Evolutionary conservation across 805 yeast species (phyloP), one percentile per base, ranked within the genome.

Genomic region (Myxozyma sirexii): DNA sequence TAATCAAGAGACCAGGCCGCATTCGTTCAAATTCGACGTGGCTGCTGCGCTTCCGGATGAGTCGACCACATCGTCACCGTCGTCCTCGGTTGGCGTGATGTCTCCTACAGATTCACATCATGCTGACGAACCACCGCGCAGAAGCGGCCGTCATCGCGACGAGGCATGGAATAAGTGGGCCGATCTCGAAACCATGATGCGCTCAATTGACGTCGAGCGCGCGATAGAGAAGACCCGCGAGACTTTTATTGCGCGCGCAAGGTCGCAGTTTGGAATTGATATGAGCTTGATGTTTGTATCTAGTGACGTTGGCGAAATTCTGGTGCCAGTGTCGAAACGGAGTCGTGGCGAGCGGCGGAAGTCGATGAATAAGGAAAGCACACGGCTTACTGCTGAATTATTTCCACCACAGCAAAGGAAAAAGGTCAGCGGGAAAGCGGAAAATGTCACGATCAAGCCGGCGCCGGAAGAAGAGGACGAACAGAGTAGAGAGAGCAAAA

Each of bases 111-210:
- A 10, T 23, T 41, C 39, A 6, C 26, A 35, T 17, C 39, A 35
- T 4, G 39, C 27, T 1, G 53, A 48, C 19, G 43, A 48, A 12
- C 26, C 5, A 2, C 29, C 31, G 3, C 15, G 23, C 1, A 23
- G 12, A 8, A 37, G 10, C 33, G 33, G 10, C 10, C 33, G 41
- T 10, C 23, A 31, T 17, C 41, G 33, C 5, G 48, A 31, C 27
- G 35, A 21, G 38, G 50, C 53, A 15, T 60, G 60, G 60, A 52
- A 53, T 27, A 55, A 55, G 27, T 60, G 64, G 64, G 48, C 13
- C 10, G 23, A 26, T n/a, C 37, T 60, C 6, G 64, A 56, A 47
- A 13, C 29, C 29, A 17, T 37, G 27, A 35, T 60, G 45, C 13
- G 19, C 3, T 21, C 24, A 3, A 39, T 60, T 15, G 61, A 56